Evolutionary conservation across 768 basidiomycete genomes (phyloP), one percentile per base, ranked within the genome.

Genomic region (Russula virescens): DNA sequence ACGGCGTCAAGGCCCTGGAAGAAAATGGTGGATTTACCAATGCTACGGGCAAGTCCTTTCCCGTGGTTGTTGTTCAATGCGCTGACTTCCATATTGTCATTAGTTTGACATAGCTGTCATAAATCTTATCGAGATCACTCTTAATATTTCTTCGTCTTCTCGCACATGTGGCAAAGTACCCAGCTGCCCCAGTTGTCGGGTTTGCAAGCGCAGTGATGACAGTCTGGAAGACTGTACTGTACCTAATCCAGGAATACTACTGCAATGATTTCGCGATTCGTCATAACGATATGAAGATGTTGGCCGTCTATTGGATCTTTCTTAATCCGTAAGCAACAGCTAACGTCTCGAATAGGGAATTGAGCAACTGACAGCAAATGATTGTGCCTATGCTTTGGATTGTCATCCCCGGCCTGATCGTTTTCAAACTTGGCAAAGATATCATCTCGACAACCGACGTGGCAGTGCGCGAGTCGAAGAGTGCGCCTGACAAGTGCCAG

Each of bases 181-280:
- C 89, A 3, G 75, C 82, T 14, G 89, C 93, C 0, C 81, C 88
- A 1, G 66, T 94, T 28, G 69, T 95, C 58, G 94, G 91, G 5
- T 89, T 94, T 69, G 77, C 81, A 19, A 79, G 83, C 1, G 85
- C 80, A 2, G 72, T 80, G 21, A 86, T 93, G 87, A 95, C 94
- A 0, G 74, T 94, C 46, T 82, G 86, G 42, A 95, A 96, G 77
- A 96, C 94, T 2, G 71, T 84, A 9, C 79, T 96, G n/a, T 96
- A 95, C 73, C 83, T 82, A 79, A 71, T 78, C 16, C 86, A 92
- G 71, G 93, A 94, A 73, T 88, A 87, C 72, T 91, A 78, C 69
- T 91, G 90, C 71, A 79, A 80, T 3, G 84, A 77, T 54, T 93
- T 91, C 69, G 76, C 82, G 11, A 76, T 86, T 31, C 91, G 91